Conservation (phyloP, 192 early-diverging fungal species). For the Gorgonomyces haynaldii region DNA sequence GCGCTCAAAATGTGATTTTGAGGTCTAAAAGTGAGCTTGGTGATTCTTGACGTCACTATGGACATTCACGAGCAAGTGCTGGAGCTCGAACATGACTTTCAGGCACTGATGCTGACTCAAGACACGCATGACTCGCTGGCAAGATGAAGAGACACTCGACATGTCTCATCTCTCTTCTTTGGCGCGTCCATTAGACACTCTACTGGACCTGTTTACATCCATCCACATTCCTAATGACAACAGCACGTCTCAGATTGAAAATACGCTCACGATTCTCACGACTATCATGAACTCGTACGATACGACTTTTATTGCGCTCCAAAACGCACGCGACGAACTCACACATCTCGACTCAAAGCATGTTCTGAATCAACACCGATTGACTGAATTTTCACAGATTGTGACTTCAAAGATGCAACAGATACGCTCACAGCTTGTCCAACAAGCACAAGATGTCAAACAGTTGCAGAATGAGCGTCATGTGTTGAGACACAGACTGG, state of each 20-base stretch:
- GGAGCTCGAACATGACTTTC: conserved; percentile 3
- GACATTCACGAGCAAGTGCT: not conserved
- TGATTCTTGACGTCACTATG: no score
- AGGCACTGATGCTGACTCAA: not conserved
- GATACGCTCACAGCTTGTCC: not conserved
- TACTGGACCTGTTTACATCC: conserved; percentile 1
- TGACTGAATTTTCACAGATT: not conserved
- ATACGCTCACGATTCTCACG: not conserved
- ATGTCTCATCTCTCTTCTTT: not conserved
- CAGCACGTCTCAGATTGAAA: conserved; percentile 1
- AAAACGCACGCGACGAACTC: not conserved
- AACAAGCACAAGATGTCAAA: no score
- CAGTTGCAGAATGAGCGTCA: no score
- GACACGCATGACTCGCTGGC: not conserved
- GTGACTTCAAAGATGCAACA: not conserved
- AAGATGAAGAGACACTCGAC: not conserved
- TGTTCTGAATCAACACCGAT: not conserved
- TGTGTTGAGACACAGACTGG: not conserved
- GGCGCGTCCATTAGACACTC: not conserved
- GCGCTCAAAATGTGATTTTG: no score
- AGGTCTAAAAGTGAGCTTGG: no score
- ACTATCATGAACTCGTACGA: not conserved
- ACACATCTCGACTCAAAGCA: not conserved
- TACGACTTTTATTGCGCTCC: not conserved
- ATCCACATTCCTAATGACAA: conserved; percentile 2